Evolutionary conservation across 208 protist species (phyloP), one percentile per base, ranked within the genome.

Genomic region (Trypanosoma cruzi): DNA sequence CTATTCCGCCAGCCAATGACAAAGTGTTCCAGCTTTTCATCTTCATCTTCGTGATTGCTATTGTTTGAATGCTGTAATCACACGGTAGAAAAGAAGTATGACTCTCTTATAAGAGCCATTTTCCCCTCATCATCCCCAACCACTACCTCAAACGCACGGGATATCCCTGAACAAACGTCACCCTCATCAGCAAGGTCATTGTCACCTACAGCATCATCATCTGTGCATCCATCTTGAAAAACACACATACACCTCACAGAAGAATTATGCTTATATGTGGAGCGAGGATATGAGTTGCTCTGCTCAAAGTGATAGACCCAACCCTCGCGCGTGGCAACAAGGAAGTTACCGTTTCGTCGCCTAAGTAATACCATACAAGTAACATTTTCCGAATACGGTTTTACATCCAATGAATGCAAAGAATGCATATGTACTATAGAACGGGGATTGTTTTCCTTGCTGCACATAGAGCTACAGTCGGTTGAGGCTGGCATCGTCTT

Each of bases 281-380:
- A 50, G 8, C 14, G 34, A 36, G 71, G 71, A 26, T 64, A 60
- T 0, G 63, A 32, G 36, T 32, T 42, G 7, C 53, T 68, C 31
- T 70, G 64, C 26, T 36, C 48, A 67, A 80, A 80, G 32, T 59
- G 67, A 32, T 75, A 80, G 20, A 80, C 53, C 50, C 58, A 66
- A 20, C 75, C 69, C 48, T 60, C 59, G 14, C 64, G 60, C 6
- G 75, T 71, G 31, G 42, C 54, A 53, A 75, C 63, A 52, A 80
- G 24, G 24, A 80, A 66, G 44, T 70, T 49, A 6, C 66, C 55
- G 10, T 71, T 28, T n/a, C 63, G 61, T 13, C 50, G 8, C 44
- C 57, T 65, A 8, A 75, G 56, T 29, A 75, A 46, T 34, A 42
- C 42, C 31, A 75, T 64, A 57, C 7, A 57, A 10, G 63, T 64